phyloP scores from a whole-genome alignment of 108 stramenopile species.

The Pseudonitzschia multistriata region DNA sequence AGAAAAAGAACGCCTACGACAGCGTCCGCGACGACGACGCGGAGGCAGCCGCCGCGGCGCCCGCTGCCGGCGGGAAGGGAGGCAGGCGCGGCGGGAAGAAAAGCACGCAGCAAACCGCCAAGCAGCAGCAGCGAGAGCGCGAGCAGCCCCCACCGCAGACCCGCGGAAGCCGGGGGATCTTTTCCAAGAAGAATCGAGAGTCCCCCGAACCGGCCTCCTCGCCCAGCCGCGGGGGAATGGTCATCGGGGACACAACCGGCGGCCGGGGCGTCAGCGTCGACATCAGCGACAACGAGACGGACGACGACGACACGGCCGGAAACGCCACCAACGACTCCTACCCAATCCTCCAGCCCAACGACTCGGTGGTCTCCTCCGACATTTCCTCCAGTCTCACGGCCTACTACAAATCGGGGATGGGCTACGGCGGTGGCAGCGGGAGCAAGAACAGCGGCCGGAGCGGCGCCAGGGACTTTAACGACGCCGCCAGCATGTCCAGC shows the following conservation, averaged over 20 bases:
- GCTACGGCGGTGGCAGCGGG: slow-evolving; percentile 13
- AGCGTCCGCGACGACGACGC: no score
- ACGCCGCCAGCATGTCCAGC: slow-evolving; percentile 50
- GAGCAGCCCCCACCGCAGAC: background rate
- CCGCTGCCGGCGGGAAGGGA: background rate
- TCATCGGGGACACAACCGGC: no score
- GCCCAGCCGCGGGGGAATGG: no score
- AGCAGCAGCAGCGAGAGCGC: background rate
- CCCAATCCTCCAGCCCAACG: slow-evolving; percentile 21
- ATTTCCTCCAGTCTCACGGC: slow-evolving; percentile 49
- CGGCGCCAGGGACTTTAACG: slow-evolving; percentile 19
- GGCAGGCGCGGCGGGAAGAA: background rate
- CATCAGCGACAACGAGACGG: background rate
- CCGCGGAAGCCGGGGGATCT: no score
- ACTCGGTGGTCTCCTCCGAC: slow-evolving; percentile 41
- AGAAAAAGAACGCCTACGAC: background rate
- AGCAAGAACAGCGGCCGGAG: background rate
- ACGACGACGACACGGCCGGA: background rate
- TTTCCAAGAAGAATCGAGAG: no score
- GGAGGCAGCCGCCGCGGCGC: background rate
- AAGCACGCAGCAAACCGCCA: background rate
- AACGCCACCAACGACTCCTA: slow-evolving; percentile 1
- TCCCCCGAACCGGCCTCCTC: no score
- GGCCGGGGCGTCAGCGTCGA: background rate
- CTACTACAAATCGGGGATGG: slow-evolving; percentile 45